Percentiles rank a stretch among this genome's conserved stretches.
Evolutionary conservation across 768 basidiomycete species (phyloP).

Genomic region (Tubosaeta sp.): DNA sequence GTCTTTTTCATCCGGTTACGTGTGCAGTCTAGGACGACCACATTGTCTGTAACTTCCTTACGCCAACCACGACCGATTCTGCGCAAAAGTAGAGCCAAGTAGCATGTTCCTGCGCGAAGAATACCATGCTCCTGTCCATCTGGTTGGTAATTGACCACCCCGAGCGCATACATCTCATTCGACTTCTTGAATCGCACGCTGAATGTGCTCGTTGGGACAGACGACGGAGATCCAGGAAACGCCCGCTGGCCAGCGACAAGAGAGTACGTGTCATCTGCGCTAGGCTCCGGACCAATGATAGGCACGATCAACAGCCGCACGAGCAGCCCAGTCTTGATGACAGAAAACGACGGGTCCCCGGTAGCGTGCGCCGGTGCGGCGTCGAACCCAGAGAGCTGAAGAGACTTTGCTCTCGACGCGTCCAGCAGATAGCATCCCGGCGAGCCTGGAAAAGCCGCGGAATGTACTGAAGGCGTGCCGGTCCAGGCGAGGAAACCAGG

Average conservation of each 20-base stretch:
- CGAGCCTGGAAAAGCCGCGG: not conserved
- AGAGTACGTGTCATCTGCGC: not conserved
- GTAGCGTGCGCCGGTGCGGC: not conserved
- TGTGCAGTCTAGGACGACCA: not conserved
- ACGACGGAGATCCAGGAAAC: not conserved
- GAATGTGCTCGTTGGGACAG: not conserved
- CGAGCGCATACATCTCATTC: not conserved
- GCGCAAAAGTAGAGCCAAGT: not conserved
- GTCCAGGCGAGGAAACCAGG: not conserved
- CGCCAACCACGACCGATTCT: not conserved
- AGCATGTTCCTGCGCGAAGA: not conserved
- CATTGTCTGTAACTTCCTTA: not conserved
- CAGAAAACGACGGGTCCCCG: not conserved
- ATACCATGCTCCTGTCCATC: not conserved
- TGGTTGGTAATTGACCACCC: not conserved
- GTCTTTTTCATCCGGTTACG: not conserved
- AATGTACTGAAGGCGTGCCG: not conserved
- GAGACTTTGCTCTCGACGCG: not conserved
- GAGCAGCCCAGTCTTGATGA: conserved; percentile 1
- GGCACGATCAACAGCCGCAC: not conserved
- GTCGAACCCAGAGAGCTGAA: not conserved
- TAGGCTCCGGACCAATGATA: not conserved
- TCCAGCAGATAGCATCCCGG: not conserved
- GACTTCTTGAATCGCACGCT: not conserved
- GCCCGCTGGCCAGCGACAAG: not conserved